phyloP scores from a whole-genome alignment of 176 grass and related monocot species.

The Triticum urartu region DNA sequence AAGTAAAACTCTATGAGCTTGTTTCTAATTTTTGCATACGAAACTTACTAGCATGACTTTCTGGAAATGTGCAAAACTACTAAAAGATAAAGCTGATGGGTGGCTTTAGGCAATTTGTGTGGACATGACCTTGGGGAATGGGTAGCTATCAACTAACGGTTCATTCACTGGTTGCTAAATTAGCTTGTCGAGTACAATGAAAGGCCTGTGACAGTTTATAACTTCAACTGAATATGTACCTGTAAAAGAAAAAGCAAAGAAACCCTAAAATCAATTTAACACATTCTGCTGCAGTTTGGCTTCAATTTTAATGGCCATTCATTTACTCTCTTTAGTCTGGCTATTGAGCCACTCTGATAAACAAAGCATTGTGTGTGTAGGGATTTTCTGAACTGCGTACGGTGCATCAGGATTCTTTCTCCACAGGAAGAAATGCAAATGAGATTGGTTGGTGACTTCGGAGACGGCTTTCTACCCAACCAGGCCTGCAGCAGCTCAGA shows the following conservation, averaged over 20 bases:
- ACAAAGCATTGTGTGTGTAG: conserved; percentile 35
- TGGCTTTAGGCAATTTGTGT: background rate
- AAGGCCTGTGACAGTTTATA: background rate
- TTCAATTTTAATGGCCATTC: conserved; percentile 3
- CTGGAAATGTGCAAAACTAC: background rate
- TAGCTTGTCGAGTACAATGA: conserved; percentile 8
- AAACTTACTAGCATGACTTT: conserved; percentile 15
- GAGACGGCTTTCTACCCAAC: conserved; percentile 47
- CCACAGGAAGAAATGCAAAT: conserved; percentile 78
- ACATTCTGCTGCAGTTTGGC: background rate
- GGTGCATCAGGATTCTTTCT: conserved; percentile 71
- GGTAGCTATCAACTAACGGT: background rate
- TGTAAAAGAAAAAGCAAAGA: background rate
- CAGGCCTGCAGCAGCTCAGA: conserved; percentile 75
- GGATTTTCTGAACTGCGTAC: conserved; percentile 71
- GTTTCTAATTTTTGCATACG: background rate
- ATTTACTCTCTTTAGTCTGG: background rate
- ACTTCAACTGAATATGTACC: conserved; percentile 5
- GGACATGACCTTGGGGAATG: background rate
- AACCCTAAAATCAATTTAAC: background rate
- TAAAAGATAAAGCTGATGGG: background rate
- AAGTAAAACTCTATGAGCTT: conserved; percentile 45
- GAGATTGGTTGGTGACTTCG: conserved; percentile 51
- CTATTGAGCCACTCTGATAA: background rate
- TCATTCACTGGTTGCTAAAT: background rate